Percentiles rank a stretch among this genome's conserved stretches.
These are phyloP conservation scores for Debaryomycetaceae sp. DNA, from an alignment of 1,139 yeast genomes.

Conservation along the genomic window DNA sequence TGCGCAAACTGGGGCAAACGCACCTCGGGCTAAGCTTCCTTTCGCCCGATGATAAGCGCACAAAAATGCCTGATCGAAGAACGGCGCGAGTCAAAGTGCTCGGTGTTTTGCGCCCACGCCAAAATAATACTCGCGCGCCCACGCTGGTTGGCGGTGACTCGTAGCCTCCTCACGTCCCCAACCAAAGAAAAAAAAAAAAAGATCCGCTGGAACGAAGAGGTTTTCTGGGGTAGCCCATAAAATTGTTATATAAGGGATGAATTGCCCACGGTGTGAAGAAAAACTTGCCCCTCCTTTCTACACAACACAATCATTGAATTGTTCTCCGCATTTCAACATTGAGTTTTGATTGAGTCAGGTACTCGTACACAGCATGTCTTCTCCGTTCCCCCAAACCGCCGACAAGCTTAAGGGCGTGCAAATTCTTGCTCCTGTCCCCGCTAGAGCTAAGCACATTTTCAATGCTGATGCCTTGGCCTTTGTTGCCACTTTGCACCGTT, in stretches of 20 bases:
- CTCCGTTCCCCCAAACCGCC: slow-evolving; percentile 50
- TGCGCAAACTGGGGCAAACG: no score
- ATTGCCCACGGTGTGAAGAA: slow-evolving; percentile 4
- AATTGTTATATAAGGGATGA: not conserved
- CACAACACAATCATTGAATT: not conserved
- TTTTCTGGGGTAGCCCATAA: slow-evolving; percentile 7
- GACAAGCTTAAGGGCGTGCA: slow-evolving; percentile 62
- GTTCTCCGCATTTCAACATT: slow-evolving; percentile 1
- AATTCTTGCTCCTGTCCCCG: slow-evolving; percentile 60
- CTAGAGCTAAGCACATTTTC: slow-evolving; percentile 56
- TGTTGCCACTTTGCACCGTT: slow-evolving; percentile 69
- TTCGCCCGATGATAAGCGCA: slow-evolving; percentile 7
- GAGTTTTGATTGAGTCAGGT: slow-evolving; percentile 2
- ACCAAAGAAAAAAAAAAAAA: no score
- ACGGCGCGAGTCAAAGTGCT: slow-evolving; percentile 7
- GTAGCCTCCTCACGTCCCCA: no score
- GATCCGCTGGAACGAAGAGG: slow-evolving; percentile 13
- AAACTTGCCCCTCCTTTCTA: slow-evolving; percentile 3
- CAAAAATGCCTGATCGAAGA: slow-evolving; percentile 6
- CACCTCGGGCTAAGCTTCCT: slow-evolving; percentile 5
- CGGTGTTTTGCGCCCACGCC: no score
- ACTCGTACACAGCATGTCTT: slow-evolving; percentile 24
- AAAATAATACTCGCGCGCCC: no score
- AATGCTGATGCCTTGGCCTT: slow-evolving; percentile 68
- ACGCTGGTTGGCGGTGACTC: slow-evolving; percentile 3